Evolutionary conservation across 805 yeast genomes (phyloP), one percentile per base, ranked within the genome.

Genomic region (Ogataea methanolica): DNA sequence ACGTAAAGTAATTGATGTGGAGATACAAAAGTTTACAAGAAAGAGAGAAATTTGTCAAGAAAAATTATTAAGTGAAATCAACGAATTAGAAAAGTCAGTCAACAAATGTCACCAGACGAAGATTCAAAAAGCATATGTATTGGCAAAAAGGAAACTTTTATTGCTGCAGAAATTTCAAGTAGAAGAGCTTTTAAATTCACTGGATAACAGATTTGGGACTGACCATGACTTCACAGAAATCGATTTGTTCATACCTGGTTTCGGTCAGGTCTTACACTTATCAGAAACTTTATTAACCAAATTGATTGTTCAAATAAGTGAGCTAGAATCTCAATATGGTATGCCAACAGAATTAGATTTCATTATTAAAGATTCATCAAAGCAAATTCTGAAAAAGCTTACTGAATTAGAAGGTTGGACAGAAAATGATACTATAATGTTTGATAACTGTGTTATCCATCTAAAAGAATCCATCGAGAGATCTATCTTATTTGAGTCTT

Each of bases 341-440:
- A 58, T 70, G 34, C 74, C 75, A 2, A 69, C 71, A 7, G 85
- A 82, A 41, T 57, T 80, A 5, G 88, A 83, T 52, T 63, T 71
- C 35, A 74, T 80, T 5, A 57, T 80, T 14, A 60, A 66, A 31
- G 74, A 73, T 15, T 72, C 82, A 6, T 67, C 76, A 1, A 64
- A 63, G 4, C 73, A 70, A n/a, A 70, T 78, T 4, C 55, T 78
- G n/a, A 65, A 67, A 33, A 72, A 72, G 45, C 60, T 84, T 17
- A 58, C 68, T 36, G 84, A 82, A 45, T 61, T 75, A 54, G 84
- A 80, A 33, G 67, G 74, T 4, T 85, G 91, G 90, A 55, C 69
- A 15, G 71, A 68, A 0, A 55, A 60, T 33, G 79, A 80, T 60
- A 66, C 75, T 3, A 45, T 59, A 1, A 48, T 71, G 0, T 78